A percentile compares a stretch with the other conserved stretches of the same genome.
phyloP scores from a whole-genome alignment of 2,329 filamentous ascomycete species.

The Pleomassaria siparia region DNA sequence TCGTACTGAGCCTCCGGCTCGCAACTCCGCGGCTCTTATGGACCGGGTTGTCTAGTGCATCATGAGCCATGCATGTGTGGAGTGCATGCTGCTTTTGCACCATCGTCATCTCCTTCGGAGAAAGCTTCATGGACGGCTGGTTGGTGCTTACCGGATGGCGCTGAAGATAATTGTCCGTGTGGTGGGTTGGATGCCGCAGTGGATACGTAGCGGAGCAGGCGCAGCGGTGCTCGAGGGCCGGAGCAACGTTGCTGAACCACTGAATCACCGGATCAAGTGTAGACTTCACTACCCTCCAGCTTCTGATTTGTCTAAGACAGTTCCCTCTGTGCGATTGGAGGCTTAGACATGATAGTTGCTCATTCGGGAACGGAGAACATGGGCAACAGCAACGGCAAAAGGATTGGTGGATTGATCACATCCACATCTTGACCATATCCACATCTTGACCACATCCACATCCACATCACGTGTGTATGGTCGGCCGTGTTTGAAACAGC shows the following conservation, averaged over 20 bases:
- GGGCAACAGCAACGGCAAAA: neutral
- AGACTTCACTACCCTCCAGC: too few relatives aligned
- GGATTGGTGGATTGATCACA: neutral
- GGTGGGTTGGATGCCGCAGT: slow-evolving; percentile 16
- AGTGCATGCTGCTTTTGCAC: slow-evolving; percentile 12
- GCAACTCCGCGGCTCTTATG: slow-evolving; percentile 5
- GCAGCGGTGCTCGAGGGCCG: slow-evolving; percentile 17
- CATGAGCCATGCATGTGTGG: slow-evolving; percentile 7
- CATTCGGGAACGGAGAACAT: slow-evolving; percentile 8
- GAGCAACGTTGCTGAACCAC: slow-evolving; percentile 32
- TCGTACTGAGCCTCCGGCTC: slow-evolving; percentile 6
- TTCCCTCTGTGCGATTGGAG: slow-evolving; percentile 4
- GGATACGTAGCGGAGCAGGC: neutral
- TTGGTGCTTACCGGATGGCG: slow-evolving; percentile 20
- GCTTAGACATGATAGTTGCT: slow-evolving; percentile 3
- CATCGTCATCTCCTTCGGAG: neutral
- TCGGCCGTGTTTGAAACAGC: neutral
- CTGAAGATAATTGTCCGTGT: slow-evolving; percentile 24
- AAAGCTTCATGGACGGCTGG: neutral
- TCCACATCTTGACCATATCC: slow-evolving; percentile 3
- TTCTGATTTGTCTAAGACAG: slow-evolving; percentile 1
- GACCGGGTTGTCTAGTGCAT: neutral
- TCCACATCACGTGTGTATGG: slow-evolving; percentile 5
- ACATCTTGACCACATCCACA: too few relatives aligned
- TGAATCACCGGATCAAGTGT: neutral